A percentile compares a stretch with the other conserved stretches of the same genome.
Evolutionary conservation across 371 early-diverging fungal genomes (phyloP).

Genomic region (Spiromyces aspiralis): DNA sequence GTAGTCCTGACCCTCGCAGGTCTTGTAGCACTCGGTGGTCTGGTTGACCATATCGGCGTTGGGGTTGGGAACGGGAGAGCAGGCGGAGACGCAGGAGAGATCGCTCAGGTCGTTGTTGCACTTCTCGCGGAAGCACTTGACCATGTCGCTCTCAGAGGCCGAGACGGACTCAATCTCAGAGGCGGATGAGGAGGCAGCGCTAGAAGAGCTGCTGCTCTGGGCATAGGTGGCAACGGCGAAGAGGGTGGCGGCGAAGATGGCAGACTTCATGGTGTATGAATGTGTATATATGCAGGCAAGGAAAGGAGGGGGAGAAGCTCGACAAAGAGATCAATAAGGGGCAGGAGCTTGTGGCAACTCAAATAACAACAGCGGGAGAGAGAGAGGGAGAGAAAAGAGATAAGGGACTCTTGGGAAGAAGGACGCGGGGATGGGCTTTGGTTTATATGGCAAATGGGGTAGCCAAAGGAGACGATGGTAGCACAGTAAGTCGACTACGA

Average conservation of each 20-base stretch:
- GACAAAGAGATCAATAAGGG: neutral
- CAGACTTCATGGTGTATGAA: neutral
- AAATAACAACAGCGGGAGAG: no score
- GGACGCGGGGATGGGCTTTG: no score
- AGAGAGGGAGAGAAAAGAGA: no score
- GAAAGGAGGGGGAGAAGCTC: neutral
- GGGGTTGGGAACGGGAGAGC: slow-evolving; percentile 24
- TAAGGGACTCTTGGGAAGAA: no score
- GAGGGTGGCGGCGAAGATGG: neutral
- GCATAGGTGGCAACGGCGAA: neutral
- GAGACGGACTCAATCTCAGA: neutral
- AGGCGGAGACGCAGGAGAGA: slow-evolving; percentile 24
- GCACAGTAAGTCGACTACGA: no score
- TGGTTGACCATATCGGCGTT: slow-evolving; percentile 17
- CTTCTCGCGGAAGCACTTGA: slow-evolving; percentile 15
- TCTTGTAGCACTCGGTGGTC: slow-evolving; percentile 21
- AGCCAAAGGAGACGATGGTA: no score
- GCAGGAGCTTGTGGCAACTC: neutral
- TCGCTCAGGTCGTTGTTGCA: slow-evolving; percentile 12
- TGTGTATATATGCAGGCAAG: neutral
- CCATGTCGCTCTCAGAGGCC: neutral
- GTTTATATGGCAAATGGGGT: no score
- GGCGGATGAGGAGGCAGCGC: neutral
- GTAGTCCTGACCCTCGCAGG: slow-evolving; percentile 12
- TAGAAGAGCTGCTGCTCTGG: neutral